These are phyloP conservation scores for Seminavis robusta DNA, from an alignment of 108 stramenopile genomes.

Conservation along the genomic window DNA sequence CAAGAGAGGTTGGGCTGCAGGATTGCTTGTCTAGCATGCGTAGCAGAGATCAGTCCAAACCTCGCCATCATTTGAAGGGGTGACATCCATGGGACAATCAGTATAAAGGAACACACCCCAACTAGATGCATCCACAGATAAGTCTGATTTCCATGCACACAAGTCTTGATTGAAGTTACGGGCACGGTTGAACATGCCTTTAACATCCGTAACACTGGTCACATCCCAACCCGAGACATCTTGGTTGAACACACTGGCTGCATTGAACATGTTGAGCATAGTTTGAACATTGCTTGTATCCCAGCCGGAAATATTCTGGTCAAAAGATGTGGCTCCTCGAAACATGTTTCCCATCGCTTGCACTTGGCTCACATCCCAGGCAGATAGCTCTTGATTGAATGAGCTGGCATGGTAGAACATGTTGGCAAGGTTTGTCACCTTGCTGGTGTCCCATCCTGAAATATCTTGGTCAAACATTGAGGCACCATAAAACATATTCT, in stretches of 20 bases:
- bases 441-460: constrained; percentile 13
- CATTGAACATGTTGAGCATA: constrained; percentile 25
- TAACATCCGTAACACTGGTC: constrained; percentile 12
- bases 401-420: constrained; percentile 28
- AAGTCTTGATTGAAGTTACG: constrained; percentile 19
- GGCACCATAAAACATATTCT: constrained; percentile 27
- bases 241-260: constrained; percentile 16
- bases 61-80: too few species aligned
- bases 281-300: background rate
- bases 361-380: constrained; percentile 29
- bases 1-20: too few species aligned
- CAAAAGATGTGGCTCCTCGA: constrained; percentile 25
- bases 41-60: too few species aligned
- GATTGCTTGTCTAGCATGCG: too few species aligned
- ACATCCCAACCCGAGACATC: constrained; percentile 15
- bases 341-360: constrained; percentile 25
- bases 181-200: constrained; percentile 14
- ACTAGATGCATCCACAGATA: too few species aligned
- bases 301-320: background rate
- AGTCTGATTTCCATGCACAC: constrained; percentile 11
- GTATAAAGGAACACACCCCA: too few species aligned
- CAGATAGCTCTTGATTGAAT: constrained; percentile 24
- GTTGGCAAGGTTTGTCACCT: constrained; percentile 24
- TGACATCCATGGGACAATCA: too few species aligned
- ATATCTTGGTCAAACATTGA: constrained; percentile 17